These are phyloP conservation scores for Umbelopsis sp. DNA, from an alignment of 371 early-diverging fungal species.

Conservation along the genomic window DNA sequence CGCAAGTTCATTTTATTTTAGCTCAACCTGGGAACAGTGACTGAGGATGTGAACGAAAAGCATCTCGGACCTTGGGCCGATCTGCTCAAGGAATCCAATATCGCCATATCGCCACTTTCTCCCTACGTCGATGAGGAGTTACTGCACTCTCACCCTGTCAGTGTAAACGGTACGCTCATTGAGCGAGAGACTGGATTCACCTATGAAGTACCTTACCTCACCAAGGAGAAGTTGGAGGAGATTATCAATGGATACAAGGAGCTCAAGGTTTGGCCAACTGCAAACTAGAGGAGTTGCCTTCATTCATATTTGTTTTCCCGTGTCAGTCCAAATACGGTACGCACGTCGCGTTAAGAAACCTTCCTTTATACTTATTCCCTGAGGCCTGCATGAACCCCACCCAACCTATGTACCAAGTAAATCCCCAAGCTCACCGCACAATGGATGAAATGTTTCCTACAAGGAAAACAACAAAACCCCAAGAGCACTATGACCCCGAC, in stretches of 20 bases:
- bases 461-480: too few relatives aligned
- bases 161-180: constrained; percentile 79
- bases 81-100: constrained; percentile 58
- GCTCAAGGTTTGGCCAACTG: constrained; percentile 71
- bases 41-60: constrained; percentile 92
- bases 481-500: too few relatives aligned
- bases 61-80: constrained; percentile 81
- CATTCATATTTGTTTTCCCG: not conserved
- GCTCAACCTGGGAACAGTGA: constrained; percentile 80
- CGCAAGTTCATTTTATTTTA: constrained; percentile 24
- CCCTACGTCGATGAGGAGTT: constrained; percentile 93
- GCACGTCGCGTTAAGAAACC: too few relatives aligned
- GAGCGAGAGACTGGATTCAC: constrained; percentile 70
- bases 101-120: constrained; percentile 86
- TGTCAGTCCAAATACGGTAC: not conserved
- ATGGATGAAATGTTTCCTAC: too few relatives aligned
- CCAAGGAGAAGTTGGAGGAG: constrained; percentile 63
- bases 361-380: too few relatives aligned
- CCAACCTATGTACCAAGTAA: not conserved
- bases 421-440: too few relatives aligned
- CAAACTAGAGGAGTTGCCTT: not conserved
- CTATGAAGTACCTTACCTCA: constrained; percentile 72
- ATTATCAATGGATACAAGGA: constrained; percentile 71
- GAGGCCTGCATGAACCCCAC: not conserved
- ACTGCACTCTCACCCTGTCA: constrained; percentile 78